Evolutionary conservation across 2,329 filamentous ascomycete genomes (phyloP).

Genomic region (Xylaria polymorpha): DNA sequence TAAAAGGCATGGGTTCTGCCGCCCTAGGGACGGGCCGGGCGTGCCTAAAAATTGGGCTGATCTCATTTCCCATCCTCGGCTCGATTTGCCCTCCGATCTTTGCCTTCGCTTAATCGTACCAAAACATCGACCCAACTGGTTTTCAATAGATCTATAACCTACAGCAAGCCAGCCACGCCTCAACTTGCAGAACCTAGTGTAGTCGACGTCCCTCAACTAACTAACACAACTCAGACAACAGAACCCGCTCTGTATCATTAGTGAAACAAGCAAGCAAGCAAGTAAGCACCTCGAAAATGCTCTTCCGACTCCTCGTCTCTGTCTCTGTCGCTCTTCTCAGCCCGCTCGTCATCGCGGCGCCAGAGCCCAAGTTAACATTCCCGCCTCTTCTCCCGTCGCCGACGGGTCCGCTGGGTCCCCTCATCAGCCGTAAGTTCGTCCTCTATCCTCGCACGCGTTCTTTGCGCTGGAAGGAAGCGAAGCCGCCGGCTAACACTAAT

Average conservation of each 20-base stretch:
- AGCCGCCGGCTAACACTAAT: too few relatives aligned
- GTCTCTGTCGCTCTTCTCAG: slow-evolving; percentile 15
- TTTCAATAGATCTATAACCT: background rate
- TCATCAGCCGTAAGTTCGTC: slow-evolving; percentile 34
- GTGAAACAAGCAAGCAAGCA: too few relatives aligned
- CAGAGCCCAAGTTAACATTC: slow-evolving; percentile 12
- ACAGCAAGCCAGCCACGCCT: background rate
- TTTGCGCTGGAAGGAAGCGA: too few relatives aligned
- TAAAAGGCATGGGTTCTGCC: background rate
- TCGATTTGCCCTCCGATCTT: background rate
- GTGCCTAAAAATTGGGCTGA: background rate
- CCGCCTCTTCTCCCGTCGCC: slow-evolving; percentile 15
- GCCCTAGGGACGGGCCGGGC: background rate
- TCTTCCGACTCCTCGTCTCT: slow-evolving; percentile 14
- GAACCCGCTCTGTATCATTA: background rate
- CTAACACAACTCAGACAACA: background rate
- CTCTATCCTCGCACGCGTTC: background rate
- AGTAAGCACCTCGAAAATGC: slow-evolving; percentile 19
- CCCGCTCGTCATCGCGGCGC: slow-evolving; percentile 5
- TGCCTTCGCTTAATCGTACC: background rate
- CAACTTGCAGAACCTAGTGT: background rate
- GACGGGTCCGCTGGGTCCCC: slow-evolving; percentile 30
- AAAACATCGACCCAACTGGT: background rate
- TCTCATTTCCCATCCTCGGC: background rate
- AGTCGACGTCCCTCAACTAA: background rate